These are phyloP conservation scores for Cyanidioschyzon merolae DNA, from an alignment of 23 red algal genomes.

Conservation along the genomic window DNA sequence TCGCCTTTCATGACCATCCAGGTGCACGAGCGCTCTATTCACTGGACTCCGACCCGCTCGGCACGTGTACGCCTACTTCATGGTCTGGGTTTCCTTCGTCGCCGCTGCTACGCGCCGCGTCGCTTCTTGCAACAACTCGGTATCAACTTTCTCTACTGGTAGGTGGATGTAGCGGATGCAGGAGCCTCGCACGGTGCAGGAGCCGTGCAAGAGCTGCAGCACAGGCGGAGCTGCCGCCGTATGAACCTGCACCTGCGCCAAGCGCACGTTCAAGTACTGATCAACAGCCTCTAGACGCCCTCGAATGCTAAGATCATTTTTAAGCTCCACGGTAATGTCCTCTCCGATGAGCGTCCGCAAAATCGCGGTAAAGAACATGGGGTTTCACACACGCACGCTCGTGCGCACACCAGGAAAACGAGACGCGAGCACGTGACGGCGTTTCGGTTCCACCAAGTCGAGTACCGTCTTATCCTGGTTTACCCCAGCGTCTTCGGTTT, in stretches of 20 bases:
- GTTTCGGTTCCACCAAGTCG: not conserved
- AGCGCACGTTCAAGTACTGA: constrained; percentile 87
- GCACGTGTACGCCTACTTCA: too few relatives aligned
- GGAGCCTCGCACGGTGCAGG: constrained; percentile 70
- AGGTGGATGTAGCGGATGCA: constrained; percentile 90
- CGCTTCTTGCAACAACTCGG: constrained; percentile 76
- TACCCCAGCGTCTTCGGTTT: too few relatives aligned
- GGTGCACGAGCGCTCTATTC: too few relatives aligned
- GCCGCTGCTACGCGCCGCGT: constrained; percentile 38
- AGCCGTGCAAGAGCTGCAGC: constrained; percentile 44
- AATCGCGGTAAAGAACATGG: constrained; percentile 90
- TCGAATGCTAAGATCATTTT: constrained; percentile 68
- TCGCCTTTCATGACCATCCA: too few relatives aligned
- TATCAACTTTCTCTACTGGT: constrained; percentile 50
- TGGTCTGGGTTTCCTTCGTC: not conserved
- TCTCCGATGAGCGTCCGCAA: constrained; percentile 86
- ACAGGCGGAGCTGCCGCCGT: constrained; percentile 53
- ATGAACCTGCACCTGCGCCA: constrained; percentile 48
- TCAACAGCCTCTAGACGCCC: constrained; percentile 75
- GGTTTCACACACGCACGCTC: not conserved
- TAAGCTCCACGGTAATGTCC: constrained; percentile 75
- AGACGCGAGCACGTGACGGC: not conserved
- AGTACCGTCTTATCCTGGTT: not conserved
- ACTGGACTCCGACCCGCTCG: too few relatives aligned
- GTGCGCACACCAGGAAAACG: not conserved